phyloP scores from a whole-genome alignment of 306 rosid species.

The Inga laurina region DNA sequence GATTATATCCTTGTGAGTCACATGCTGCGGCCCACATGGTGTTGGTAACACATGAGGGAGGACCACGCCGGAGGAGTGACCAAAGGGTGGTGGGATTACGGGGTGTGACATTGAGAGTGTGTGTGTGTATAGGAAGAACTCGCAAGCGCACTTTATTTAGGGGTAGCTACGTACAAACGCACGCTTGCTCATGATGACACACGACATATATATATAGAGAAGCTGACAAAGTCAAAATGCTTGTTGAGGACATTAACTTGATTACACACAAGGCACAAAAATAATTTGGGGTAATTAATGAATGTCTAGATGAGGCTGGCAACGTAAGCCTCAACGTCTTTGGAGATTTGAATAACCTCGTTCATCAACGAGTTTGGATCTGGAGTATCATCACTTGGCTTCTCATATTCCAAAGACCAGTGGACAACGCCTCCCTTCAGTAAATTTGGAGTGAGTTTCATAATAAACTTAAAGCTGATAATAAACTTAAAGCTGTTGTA shows the following conservation, averaged over 20 bases:
- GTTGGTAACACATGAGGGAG: no score
- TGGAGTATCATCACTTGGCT: not conserved
- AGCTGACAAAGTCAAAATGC: not conserved
- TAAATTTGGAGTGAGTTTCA: not conserved
- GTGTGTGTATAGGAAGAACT: no score
- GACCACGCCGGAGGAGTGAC: no score
- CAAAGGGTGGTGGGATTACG: no score
- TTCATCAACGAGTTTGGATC: not conserved
- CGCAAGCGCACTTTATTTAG: no score
- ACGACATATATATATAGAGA: not conserved
- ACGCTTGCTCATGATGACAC: no score
- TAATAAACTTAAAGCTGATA: not conserved
- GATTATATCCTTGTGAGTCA: no score
- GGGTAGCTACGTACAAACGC: no score
- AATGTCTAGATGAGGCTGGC: not conserved
- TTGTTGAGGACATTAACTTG: not conserved
- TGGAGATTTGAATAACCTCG: not conserved
- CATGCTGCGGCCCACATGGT: no score
- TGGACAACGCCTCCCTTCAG: not conserved
- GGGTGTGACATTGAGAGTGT: no score
- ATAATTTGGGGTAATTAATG: not conserved
- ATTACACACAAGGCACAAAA: no score
- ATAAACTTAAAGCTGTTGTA: not conserved
- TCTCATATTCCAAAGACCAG: constrained; percentile 14
- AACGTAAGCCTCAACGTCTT: not conserved